Base-by-base conservation (phyloP, 2,329 filamentous ascomycete species). In the Apiospora aurea region DNA sequence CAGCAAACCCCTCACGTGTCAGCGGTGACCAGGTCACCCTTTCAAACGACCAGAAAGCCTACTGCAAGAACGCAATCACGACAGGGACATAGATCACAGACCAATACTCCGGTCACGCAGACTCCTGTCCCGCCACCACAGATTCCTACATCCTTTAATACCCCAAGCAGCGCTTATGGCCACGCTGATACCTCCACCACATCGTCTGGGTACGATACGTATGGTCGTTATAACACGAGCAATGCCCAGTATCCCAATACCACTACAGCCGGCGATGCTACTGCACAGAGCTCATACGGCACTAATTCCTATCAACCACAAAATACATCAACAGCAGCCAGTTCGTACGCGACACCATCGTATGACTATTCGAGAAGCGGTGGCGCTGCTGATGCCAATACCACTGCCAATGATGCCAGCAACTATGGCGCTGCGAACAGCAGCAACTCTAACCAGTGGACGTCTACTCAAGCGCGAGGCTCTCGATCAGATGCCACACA, bases 201-300 rank as follows among this genome's bases (percentile, higher is more conserved):
- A 76, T 46, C 81, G 75, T 77, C 76, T 64, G 70, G 72, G 70
- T 76, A 78, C 73, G 72, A 78, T 69, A 57, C 71, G 69, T 76
- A 81, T 75, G 69, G 72, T 73, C 77, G 76, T 18, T 85, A 84
- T 71, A 80, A 77, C 47, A 73, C 49, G 13, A 75, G 51, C 46
- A 75, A 71, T 70, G 75, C 78, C 13, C 77, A 71, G 67, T 69
- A 73, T 53, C 66, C 70, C 7, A 57, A 44, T 7, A 24, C 67
- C 29, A 64, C 24, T 26, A 47, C 41, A 24, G 67, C 67, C 11
- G 72, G 38, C 29, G 64, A 78, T 61, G 66, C 67, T 26, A 73
- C 77, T 44, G 75, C 79, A 61, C 75, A 76, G 51, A 75, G 77
- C 49, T 44, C 78, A 4, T 80, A 81, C 71, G 75, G 78, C 49